Evolutionary conservation across 257 asterid genomes (phyloP), one percentile per base, ranked within the genome.

Genomic region (Nicotiana paniculata): DNA sequence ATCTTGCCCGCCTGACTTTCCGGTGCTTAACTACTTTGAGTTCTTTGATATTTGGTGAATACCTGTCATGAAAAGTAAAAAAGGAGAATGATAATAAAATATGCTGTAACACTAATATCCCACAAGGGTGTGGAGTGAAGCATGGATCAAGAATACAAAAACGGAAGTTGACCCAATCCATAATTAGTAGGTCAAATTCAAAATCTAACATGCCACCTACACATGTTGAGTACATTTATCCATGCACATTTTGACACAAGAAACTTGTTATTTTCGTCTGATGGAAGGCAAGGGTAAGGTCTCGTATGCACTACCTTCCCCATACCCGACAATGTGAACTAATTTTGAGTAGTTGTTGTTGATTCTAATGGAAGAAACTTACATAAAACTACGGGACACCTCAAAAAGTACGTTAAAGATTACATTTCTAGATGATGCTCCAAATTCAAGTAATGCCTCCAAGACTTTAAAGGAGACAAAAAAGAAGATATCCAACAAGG

Each of bases 1-100:
- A 81, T 80, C 89, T 90, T 3, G 99, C 98, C 43, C 99, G 84
- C 81, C 99, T 88, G 83, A 95, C 99, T 88, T 95, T 95, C 82
- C 99, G 86, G 90, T 93, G 99, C 65, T 80, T 93, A 66, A 95
- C 78, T 48, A 93, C 97, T 85, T 83, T 91, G 77, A 95, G 87
- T 88, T 95, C 98, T 86, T 93, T 95, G 86, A 95, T 89, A 70
- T 85, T 83, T 67, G 97, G 98, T 24, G 99, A 95, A 82, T 95
- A 95, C 88, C 99, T 95, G 97, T 5, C 69, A 82, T 43, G 77
- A 80, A 57, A 77, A 77, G 16, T 62, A 35, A 69, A 55, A 79
- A 10, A 43, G 55, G 8, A 67, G 21, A 77, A 78, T 57, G 6
- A 57, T 18, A 57, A 55, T 6, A n/a, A 21, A 15, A 9, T 61